Evolutionary conservation across 441 rosid genomes (phyloP), one percentile per base, ranked within the genome.

Genomic region (Gossypium schwendimanii): DNA sequence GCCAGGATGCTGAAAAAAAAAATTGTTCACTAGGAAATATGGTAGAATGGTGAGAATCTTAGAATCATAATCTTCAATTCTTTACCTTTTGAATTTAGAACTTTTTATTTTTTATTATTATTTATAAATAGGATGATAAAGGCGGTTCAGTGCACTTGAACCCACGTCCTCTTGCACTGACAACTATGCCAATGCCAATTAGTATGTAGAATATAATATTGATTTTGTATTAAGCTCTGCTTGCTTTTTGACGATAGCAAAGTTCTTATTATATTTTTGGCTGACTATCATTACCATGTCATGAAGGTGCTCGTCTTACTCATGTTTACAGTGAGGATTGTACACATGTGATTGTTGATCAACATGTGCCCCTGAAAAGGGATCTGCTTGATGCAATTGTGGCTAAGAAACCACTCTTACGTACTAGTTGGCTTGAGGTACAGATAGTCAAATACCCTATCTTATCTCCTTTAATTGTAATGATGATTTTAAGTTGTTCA

Each of bases 391-490:
- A 89, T 80, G 98, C 92, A 70, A 23, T 89, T 10, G 77, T 88
- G 74, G 79, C 89, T 44, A 86, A 81, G 76, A 92, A 89, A 78
- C 83, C 88, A 26, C 52, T 94, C 39, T 75, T 85, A 71, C 80
- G 77, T 60, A 61, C 62, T 45, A 81, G 84, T 62, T 94, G 97
- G 97, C 84, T 85, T 70, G 86, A 86, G 94, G 98, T 92, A 85
- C 47, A 59, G 0, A 58, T 26, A 20, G 55, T 17, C 47, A 17
- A 68, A 18, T 53, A 53, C 17, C 18, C 1, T 39, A n/a, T 53
- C 74, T 66, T 63, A 63, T 65, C 24, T 73, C 66, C 28, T 63
- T 69, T 12, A 20, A 31, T 71, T 47, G 31, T 73, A 31, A 11
- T 74, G 50, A 9, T 73, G 63, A 76, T 71, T 52, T 44, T 20